Conservation (phyloP, 768 basidiomycete genomes). For the Leccinellum rugosiceps region DNA sequence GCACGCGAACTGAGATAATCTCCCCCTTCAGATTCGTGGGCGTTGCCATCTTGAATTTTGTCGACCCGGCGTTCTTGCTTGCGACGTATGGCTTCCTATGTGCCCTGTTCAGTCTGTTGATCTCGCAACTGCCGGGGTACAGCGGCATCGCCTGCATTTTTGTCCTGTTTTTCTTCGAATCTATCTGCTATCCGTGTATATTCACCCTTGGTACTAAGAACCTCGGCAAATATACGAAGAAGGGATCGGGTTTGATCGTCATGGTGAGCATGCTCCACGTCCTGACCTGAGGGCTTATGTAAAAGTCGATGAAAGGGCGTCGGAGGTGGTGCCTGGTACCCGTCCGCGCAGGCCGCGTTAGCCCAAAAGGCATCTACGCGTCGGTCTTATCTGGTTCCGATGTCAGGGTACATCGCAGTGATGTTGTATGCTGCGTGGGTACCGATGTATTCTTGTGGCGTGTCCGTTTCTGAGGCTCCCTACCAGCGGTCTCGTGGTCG, state of each 20-base stretch:
- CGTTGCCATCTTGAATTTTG: constrained; percentile 54
- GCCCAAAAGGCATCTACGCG: constrained; percentile 49
- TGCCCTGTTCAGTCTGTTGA: constrained; percentile 47
- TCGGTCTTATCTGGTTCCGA: constrained; percentile 58
- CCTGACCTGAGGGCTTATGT: neutral
- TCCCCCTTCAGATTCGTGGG: constrained; percentile 50
- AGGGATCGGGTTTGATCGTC: constrained; percentile 60
- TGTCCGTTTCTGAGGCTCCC: neutral
- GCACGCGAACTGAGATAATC: neutral
- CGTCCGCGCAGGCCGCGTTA: constrained; percentile 55
- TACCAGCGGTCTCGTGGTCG: constrained; percentile 50
- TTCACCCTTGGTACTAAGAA: constrained; percentile 67
- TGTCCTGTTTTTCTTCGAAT: constrained; percentile 70
- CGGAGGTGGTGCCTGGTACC: constrained; percentile 69
- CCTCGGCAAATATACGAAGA: constrained; percentile 56
- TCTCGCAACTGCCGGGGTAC: constrained; percentile 48
- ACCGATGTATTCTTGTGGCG: neutral
- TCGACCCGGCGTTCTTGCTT: constrained; percentile 65
- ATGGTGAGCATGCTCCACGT: constrained; percentile 38
- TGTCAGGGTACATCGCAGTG: constrained; percentile 59
- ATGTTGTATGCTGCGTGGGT: constrained; percentile 54
- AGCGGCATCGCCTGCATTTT: constrained; percentile 61
- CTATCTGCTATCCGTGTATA: constrained; percentile 70
- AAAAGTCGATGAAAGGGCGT: constrained; percentile 39
- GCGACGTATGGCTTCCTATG: constrained; percentile 51